Evolutionary conservation across 768 basidiomycete species (phyloP), one percentile per base, ranked within the genome.

Genomic region (Psilocybe cubensis): DNA sequence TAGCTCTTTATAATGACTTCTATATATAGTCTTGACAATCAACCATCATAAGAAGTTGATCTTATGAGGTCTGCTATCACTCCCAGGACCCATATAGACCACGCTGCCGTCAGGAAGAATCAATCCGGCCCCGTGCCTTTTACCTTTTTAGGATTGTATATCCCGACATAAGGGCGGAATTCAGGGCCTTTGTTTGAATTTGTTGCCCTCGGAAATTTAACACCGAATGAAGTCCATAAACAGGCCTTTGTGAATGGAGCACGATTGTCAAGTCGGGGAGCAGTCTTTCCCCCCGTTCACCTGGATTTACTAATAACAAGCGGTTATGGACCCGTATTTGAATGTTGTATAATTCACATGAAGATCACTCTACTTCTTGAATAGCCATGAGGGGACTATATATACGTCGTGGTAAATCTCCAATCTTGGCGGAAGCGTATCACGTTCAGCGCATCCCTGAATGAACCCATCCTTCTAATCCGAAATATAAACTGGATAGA

Each of bases 401-500:
- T 11, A 38, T 38, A 38, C 14, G 12, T 38, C 0, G n/a, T 12
- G 14, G 35, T 17, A 38, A 28, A 8, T 48, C 46, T 48, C 31
- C 27, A 48, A n/a, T 38, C 38, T 25, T n/a, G 14, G 24, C 2
- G 24, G 11, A 31, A 17, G 49, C 1, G 33, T 35, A 51, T 38
- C 49, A 51, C 28, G 21, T 51, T 31, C 48, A n/a, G n/a, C n/a
- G n/a, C n/a, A 41, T 21, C 49, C 49, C 49, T 38, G 33, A 38
- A 20, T 21, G 3, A n/a, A 14, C 6, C n/a, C 17, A 3, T 3
- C 17, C 28, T n/a, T 6, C 11, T 23, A 51, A 49, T 56, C 38
- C 28, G 27, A 42, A 54, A 49, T 58, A 52, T 52, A 35, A 8
- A 55, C 35, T 51, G 62, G 53, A 63, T 38, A 54, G 56, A 58